Base-by-base conservation (phyloP, 805 yeast genomes). In the Candida easanensis region DNA sequence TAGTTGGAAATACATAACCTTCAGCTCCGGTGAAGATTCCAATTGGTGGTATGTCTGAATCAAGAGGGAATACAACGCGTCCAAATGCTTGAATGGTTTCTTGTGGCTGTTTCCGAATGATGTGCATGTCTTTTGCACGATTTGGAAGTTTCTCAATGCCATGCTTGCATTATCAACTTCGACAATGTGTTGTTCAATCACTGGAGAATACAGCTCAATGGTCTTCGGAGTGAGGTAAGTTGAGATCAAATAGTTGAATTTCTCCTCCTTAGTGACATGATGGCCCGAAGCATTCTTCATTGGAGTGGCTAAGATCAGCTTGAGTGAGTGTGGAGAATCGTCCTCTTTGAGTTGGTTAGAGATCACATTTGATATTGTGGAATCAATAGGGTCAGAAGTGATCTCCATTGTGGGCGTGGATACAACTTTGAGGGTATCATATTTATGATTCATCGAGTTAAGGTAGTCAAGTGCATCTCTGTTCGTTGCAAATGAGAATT, bases 221-320 rank as follows among this genome's bases (percentile, higher is more conserved):
- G 36, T 41, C 22, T 41, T 26, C 7, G 30, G 27, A 4, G 32
- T 27, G 19, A 42, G 25, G 25, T 43, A 38, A 3, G 17, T 39
- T 10, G 21, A 14, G 7, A 42, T 26, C 10, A 49, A n/a, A 13
- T 26, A 39, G 3, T 17, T 7, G 10, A 46, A 17, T 20, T 49
- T 49, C n/a, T 45, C 39, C 6, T 49, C 48, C 13, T 42, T 41
- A 3, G 46, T 46, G 20, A 49, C 26, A 11, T 42, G 46, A 4
- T 10, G 19, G 2, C 33, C 33, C 1, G 17, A 8, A 10, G 43
- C 14, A 20, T 43, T 39, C 8, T 9, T 5, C 11, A 45, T 32
- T 20, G 17, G 31, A 5, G 33, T 35, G 2, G 22, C n/a, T 15
- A 43, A 3, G 5, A 44, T 16, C 2, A 20, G 19, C 1, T 11